Conservation (phyloP, 2,329 filamentous ascomycete species). For the Arthrobotrys conoides region DNA sequence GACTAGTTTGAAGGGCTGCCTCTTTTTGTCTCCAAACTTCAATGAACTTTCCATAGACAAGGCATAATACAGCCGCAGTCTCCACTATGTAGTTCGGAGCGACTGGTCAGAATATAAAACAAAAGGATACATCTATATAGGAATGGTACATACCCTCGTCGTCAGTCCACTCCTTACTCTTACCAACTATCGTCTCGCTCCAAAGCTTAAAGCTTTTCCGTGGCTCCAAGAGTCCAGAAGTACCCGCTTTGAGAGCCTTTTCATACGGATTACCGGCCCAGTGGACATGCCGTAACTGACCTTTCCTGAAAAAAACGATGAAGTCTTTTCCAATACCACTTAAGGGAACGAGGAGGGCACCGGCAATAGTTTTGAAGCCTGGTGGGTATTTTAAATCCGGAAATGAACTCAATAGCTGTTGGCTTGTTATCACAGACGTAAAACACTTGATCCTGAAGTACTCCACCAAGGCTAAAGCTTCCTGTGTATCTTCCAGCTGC, state of each 20-base stretch:
- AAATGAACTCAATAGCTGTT: conserved; percentile 82
- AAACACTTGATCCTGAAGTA: conserved; percentile 83
- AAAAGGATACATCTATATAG: no score
- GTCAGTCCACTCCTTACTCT: conserved; percentile 88
- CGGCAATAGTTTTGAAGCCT: conserved; percentile 83
- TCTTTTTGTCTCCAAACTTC: conserved; percentile 95
- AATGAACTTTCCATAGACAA: conserved; percentile 91
- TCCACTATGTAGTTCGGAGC: conserved; percentile 71
- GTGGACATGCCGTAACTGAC: conserved; percentile 82
- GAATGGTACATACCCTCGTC: conserved; percentile 72
- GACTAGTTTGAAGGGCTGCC: conserved; percentile 83
- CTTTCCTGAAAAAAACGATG: conserved; percentile 89
- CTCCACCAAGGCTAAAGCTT: conserved; percentile 85
- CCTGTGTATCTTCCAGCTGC: conserved; percentile 80
- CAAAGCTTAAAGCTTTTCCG: conserved; percentile 84
- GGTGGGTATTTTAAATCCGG: conserved; percentile 84
- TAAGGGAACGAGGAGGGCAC: conserved; percentile 84
- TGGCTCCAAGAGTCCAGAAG: conserved; percentile 81
- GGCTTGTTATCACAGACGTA: conserved; percentile 81
- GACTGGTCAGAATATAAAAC: neutral
- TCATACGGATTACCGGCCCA: conserved; percentile 92
- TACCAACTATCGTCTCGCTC: conserved; percentile 84
- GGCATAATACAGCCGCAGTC: conserved; percentile 86
- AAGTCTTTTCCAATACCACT: conserved; percentile 84
- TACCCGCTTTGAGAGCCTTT: conserved; percentile 80